phyloP scores from a whole-genome alignment of 768 basidiomycete species.

The Boletus rubroflammeus region DNA sequence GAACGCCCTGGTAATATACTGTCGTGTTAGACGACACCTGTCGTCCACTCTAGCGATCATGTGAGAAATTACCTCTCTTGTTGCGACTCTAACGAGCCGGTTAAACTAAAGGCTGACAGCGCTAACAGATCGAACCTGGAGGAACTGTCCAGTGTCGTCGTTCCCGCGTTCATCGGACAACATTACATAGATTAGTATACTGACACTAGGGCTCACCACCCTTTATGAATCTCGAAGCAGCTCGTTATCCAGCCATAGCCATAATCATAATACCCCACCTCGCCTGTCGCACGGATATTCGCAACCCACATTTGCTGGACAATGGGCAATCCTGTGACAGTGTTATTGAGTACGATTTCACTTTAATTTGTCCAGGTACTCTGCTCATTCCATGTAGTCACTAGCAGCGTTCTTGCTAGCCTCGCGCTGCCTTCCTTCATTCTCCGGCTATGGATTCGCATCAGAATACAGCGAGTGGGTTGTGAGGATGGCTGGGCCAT shows the following conservation, averaged over 20 bases:
- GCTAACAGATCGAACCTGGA: too few species aligned
- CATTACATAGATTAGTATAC: background rate
- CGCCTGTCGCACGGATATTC: background rate
- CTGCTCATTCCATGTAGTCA: constrained; percentile 1
- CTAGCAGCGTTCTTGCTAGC: constrained; percentile 2
- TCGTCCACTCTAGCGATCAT: too few species aligned
- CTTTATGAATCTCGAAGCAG: background rate
- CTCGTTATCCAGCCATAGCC: background rate
- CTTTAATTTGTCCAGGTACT: background rate
- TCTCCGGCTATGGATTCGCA: constrained; percentile 21
- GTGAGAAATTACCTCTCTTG: too few species aligned
- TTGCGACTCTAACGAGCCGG: too few species aligned
- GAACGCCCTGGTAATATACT: too few species aligned
- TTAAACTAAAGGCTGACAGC: too few species aligned
- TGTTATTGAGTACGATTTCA: background rate
- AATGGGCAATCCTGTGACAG: background rate
- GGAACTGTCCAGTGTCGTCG: too few species aligned
- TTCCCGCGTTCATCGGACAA: background rate
- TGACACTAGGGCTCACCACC: background rate
- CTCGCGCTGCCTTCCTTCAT: constrained; percentile 10
- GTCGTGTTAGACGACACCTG: too few species aligned
- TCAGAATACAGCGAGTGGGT: constrained; percentile 17
- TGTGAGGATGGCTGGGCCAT: constrained; percentile 22
- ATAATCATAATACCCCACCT: background rate
- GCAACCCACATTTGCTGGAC: background rate